Conservation (phyloP, 768 basidiomycete species). For the Rubroboletus pulcherrimus region DNA sequence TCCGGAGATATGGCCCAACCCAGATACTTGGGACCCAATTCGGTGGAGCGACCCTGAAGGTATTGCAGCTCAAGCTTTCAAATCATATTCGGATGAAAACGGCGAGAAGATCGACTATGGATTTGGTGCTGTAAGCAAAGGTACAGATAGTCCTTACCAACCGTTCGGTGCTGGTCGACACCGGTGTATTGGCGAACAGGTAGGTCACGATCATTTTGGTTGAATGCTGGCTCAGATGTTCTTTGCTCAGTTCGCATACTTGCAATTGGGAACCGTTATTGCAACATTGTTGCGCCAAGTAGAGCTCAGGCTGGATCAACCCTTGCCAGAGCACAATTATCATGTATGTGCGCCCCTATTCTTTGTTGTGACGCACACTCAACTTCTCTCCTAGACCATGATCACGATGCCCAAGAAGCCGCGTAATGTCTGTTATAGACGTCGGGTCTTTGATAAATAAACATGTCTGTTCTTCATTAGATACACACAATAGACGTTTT, state of each 20-base stretch:
- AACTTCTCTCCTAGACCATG: slow-evolving; percentile 64
- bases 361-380: slow-evolving; percentile 4
- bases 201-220: slow-evolving; percentile 24
- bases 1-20: slow-evolving; percentile 73
- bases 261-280: slow-evolving; percentile 86
- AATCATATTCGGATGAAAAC: slow-evolving; percentile 65
- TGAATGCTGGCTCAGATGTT: slow-evolving; percentile 2
- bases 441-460: slow-evolving; percentile 52
- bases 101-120: slow-evolving; percentile 96
- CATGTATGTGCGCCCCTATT: slow-evolving; percentile 52
- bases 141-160: slow-evolving; percentile 93
- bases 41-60: slow-evolving; percentile 88
- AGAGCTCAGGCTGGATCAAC: slow-evolving; percentile 60
- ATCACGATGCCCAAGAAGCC: slow-evolving; percentile 83
- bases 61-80: slow-evolving; percentile 73
- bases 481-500: slow-evolving; percentile 2
- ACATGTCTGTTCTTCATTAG: slow-evolving; percentile 1
- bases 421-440: slow-evolving; percentile 60
- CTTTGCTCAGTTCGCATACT: slow-evolving; percentile 74
- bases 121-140: slow-evolving; percentile 93
- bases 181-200: slow-evolving; percentile 91
- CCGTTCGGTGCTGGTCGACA: slow-evolving; percentile 97
- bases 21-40: slow-evolving; percentile 68
- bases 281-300: slow-evolving; percentile 71
- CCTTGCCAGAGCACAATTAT: slow-evolving; percentile 83